Conservation (phyloP, 352 stramenopile genomes). For the Globisporangium viniferum region DNA sequence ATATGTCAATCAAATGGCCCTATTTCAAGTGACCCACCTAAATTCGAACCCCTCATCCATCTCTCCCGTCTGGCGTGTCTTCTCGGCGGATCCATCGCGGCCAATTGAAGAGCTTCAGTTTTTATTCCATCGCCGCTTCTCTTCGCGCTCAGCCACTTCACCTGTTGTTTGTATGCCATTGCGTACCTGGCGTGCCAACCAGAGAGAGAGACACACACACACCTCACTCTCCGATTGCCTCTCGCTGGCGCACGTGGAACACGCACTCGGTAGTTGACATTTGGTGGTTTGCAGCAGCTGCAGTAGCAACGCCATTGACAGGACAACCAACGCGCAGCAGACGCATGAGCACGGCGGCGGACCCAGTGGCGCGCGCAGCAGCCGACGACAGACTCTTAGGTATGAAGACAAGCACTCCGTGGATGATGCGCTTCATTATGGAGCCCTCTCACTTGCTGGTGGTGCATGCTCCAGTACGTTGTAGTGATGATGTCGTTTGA, state of each 20-base stretch:
- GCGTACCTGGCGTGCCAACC: neutral
- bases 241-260: neutral
- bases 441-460: neutral
- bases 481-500: neutral
- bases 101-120: constrained; percentile 3
- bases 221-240: neutral
- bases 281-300: neutral
- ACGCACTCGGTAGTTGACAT: neutral
- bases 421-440: neutral
- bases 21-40: neutral
- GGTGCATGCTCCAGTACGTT: neutral
- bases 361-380: constrained; percentile 15
- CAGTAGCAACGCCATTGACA: neutral
- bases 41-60: neutral
- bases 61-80: neutral
- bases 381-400: constrained; percentile 12
- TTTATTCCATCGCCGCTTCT: neutral
- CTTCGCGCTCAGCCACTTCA: neutral
- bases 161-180: neutral
- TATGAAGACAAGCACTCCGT: neutral
- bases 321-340: too few species aligned
- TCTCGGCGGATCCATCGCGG: constrained; percentile 6
- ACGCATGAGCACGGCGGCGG: constrained; percentile 12
- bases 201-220: too few species aligned
- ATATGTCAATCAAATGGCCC: neutral